Percentiles rank a stretch among this genome's conserved stretches.
Conservation (phyloP, 2,329 filamentous ascomycete genomes). For the Penicillium sp. region DNA sequence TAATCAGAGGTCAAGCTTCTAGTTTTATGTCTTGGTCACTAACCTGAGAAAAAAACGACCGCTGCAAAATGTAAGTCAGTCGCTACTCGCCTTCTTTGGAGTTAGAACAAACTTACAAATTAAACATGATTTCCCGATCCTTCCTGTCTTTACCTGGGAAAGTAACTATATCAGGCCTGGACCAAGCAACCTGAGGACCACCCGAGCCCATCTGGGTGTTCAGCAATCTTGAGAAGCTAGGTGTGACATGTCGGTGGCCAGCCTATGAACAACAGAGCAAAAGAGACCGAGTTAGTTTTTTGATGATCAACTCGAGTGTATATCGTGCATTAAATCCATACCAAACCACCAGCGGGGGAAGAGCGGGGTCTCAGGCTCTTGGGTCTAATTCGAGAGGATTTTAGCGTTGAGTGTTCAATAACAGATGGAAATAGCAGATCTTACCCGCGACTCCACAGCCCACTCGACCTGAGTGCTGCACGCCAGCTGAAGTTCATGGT, state of each 20-base stretch:
- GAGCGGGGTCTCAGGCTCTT: background rate
- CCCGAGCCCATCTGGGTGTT: background rate
- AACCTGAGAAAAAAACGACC: conserved; percentile 22
- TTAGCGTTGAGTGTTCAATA: background rate
- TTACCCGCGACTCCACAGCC: conserved; percentile 1
- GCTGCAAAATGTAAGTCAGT: conserved; percentile 6
- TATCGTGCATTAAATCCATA: background rate
- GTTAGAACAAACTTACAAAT: background rate
- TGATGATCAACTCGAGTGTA: no score
- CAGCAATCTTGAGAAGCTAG: background rate
- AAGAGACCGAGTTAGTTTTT: background rate
- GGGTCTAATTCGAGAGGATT: background rate
- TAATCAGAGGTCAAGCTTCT: background rate
- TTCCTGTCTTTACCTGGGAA: background rate
- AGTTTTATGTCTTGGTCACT: background rate
- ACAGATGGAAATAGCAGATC: background rate
- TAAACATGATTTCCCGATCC: background rate
- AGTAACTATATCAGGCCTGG: background rate
- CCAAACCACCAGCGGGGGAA: background rate
- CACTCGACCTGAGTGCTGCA: background rate
- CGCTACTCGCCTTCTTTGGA: background rate
- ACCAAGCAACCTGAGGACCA: background rate
- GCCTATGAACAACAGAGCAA: background rate
- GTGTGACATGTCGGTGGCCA: background rate
- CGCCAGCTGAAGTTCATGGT: conserved; percentile 1